phyloP scores from a whole-genome alignment of 345 rosid species.

The Gossypium mustelinum region DNA sequence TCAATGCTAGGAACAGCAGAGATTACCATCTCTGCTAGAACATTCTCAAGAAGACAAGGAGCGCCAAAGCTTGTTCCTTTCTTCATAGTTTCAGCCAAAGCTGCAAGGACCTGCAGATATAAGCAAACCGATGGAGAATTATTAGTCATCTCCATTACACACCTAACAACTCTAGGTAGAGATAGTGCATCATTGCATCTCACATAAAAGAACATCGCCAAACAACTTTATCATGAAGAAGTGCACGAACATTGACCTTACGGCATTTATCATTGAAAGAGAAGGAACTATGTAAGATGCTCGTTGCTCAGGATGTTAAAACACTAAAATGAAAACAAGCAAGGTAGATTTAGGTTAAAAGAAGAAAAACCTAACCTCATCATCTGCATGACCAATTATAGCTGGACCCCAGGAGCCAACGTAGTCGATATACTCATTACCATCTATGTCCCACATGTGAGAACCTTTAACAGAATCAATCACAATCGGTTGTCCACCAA shows the following conservation, averaged over 20 bases:
- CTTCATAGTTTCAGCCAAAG: constrained; percentile 85
- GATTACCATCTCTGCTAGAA: constrained; percentile 81
- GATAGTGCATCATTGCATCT: not conserved
- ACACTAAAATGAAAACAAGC: not conserved
- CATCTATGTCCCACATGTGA: constrained; percentile 92
- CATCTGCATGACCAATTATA: constrained; percentile 95
- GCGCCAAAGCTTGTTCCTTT: constrained; percentile 99
- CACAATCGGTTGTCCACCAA: constrained; percentile 88
- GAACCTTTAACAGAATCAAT: constrained; percentile 93
- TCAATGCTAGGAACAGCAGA: constrained; percentile 92
- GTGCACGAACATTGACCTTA: not conserved
- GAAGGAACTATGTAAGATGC: not conserved
- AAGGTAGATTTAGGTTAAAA: not conserved
- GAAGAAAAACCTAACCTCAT: constrained; percentile 46
- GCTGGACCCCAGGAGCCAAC: constrained; percentile 99
- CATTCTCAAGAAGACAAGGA: constrained; percentile 92
- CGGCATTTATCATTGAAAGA: not conserved
- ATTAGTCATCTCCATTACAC: not conserved
- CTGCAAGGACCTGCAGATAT: constrained; percentile 65
- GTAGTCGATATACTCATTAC: constrained; percentile 90
- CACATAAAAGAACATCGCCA: not conserved
- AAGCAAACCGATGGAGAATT: not conserved
- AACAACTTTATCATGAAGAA: not conserved
- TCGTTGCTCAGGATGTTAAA: not conserved
- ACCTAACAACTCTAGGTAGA: not conserved